Evolutionary conservation across 148 eudicot species (phyloP).

Genomic region (Polygonum maritimum): DNA sequence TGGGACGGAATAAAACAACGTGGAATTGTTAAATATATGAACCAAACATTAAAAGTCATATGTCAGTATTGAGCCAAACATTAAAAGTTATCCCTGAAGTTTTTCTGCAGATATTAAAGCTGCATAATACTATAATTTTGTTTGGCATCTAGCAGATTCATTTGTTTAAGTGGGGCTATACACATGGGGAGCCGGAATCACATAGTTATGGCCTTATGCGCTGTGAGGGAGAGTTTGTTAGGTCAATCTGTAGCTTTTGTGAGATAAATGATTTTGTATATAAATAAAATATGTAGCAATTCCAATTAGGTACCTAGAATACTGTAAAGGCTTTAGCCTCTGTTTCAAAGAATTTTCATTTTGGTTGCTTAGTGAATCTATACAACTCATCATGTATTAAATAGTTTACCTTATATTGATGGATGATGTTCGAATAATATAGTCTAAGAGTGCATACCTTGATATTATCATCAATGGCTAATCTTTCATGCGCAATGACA

Average conservation of each 20-base stretch:
- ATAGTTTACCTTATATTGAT: not conserved
- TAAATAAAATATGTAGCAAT: not conserved
- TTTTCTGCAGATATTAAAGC: not conserved
- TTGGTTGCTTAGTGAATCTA: not conserved
- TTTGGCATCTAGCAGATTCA: too few relatives aligned
- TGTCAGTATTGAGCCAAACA: not conserved
- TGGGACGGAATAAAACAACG: not conserved
- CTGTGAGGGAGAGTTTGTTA: not conserved
- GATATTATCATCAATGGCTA: constrained; percentile 56
- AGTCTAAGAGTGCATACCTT: constrained; percentile 40
- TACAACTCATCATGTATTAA: not conserved
- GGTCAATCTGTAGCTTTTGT: not conserved
- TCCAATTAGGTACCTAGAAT: too few relatives aligned
- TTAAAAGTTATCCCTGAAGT: not conserved
- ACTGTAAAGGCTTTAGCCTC: not conserved
- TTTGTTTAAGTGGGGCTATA: not conserved
- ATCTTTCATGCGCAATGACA: constrained; percentile 56
- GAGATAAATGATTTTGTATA: not conserved
- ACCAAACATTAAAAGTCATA: not conserved
- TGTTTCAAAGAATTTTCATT: too few relatives aligned
- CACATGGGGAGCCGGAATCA: not conserved
- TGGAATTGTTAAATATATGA: not conserved
- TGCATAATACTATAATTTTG: not conserved
- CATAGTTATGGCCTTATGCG: not conserved
- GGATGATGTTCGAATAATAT: not conserved